Conservation (phyloP, 176 grass and related monocot genomes). For the Dendrocalamus sinicus region DNA sequence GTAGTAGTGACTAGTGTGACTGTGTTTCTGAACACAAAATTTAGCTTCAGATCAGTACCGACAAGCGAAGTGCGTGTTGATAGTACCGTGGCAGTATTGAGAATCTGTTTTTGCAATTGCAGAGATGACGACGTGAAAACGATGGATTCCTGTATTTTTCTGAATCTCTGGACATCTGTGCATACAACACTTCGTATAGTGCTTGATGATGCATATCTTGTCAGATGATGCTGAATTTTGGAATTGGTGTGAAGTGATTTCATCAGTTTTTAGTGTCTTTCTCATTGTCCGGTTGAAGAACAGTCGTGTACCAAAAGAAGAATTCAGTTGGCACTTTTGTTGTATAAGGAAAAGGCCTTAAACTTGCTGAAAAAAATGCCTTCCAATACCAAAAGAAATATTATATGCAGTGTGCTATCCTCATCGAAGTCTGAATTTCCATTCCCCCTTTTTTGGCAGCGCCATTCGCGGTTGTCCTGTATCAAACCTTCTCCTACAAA, state of each 20-base stretch:
- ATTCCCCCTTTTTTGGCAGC: neutral
- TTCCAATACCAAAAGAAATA: neutral
- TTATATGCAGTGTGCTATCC: neutral
- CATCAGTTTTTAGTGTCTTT: neutral
- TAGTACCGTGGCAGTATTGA: neutral
- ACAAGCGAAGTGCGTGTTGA: neutral
- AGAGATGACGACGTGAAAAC: neutral
- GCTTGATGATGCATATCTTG: neutral
- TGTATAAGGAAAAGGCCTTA: neutral
- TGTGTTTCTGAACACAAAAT: neutral
- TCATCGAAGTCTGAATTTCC: slow-evolving; percentile 14
- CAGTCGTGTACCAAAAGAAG: neutral
- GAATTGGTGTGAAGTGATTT: neutral
- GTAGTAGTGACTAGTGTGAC: neutral
- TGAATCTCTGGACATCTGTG: neutral
- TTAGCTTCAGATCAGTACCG: slow-evolving; percentile 7
- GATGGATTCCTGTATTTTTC: neutral
- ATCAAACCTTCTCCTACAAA: too few relatives aligned
- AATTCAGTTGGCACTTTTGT: neutral
- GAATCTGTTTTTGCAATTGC: neutral
- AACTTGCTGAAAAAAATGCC: slow-evolving; percentile 1
- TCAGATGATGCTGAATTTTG: neutral
- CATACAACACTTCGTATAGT: too few relatives aligned
- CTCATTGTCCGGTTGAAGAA: neutral
- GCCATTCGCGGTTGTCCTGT: neutral